A percentile compares a stretch with the other conserved stretches of the same genome.
These are phyloP conservation scores for Asterophora lycoperdoides DNA, from an alignment of 768 basidiomycete genomes.

Conservation along the genomic window DNA sequence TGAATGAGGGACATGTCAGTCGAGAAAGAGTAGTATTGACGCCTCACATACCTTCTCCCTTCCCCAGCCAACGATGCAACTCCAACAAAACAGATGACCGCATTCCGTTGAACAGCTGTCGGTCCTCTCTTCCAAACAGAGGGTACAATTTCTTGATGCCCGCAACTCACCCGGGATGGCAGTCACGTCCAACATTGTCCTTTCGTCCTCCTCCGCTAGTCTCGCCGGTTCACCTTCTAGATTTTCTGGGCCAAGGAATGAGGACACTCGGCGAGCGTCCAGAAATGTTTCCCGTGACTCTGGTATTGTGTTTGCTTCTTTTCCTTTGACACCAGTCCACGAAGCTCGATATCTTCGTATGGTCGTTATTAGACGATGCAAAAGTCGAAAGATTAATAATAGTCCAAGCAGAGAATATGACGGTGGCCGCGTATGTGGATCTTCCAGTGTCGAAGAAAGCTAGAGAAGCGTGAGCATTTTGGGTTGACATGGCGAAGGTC, in stretches of 20 bases:
- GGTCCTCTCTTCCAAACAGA: constrained; percentile 83
- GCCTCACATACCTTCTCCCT: constrained; percentile 64
- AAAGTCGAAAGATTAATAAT: constrained; percentile 59
- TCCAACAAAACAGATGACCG: constrained; percentile 89
- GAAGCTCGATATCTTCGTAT: constrained; percentile 29
- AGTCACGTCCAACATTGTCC: constrained; percentile 59
- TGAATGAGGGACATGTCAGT: constrained; percentile 3
- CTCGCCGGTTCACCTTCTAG: constrained; percentile 50
- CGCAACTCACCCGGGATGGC: constrained; percentile 49
- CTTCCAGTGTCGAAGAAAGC: constrained; percentile 70
- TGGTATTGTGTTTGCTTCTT: constrained; percentile 24
- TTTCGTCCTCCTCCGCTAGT: constrained; percentile 65
- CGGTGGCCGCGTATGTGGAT: constrained; percentile 70
- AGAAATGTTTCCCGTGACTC: constrained; percentile 39
- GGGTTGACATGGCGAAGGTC: not conserved
- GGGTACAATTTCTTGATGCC: constrained; percentile 67
- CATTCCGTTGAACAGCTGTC: constrained; percentile 83
- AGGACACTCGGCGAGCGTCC: constrained; percentile 58
- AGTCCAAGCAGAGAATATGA: constrained; percentile 86
- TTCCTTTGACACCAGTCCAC: constrained; percentile 23
- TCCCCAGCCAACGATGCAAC: constrained; percentile 85
- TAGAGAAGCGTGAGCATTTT: constrained; percentile 24
- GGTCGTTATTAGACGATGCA: constrained; percentile 54
- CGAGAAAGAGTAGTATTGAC: not conserved
- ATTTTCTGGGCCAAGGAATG: constrained; percentile 46